A percentile compares a stretch with the other conserved stretches of the same genome.
These are phyloP conservation scores for Fraxinus angustifolia DNA, from an alignment of 305 asterid species.

Conservation along the genomic window DNA sequence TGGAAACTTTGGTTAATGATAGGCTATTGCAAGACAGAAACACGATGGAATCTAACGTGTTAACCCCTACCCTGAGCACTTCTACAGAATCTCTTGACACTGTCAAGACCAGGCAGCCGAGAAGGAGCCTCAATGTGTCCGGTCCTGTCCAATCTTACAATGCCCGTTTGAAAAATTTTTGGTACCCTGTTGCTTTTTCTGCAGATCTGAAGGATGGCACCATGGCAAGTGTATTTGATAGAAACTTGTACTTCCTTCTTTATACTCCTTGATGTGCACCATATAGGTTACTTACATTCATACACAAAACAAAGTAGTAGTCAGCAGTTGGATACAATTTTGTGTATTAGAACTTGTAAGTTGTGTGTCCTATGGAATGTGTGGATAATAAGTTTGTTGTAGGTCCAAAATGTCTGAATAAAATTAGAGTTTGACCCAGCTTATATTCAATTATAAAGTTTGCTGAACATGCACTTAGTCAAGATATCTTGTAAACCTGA, in stretches of 20 bases:
- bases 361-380: background rate
- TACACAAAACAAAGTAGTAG: background rate
- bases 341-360: background rate
- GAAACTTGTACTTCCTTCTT: background rate
- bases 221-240: constrained; percentile 51
- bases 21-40: constrained; percentile 41
- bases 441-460: background rate
- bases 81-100: constrained; percentile 21
- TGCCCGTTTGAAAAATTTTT: constrained; percentile 59
- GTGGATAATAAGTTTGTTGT: background rate
- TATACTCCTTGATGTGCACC: background rate
- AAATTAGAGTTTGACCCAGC: background rate
- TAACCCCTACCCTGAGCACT: constrained; percentile 27
- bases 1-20: constrained; percentile 52
- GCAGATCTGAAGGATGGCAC: constrained; percentile 69
- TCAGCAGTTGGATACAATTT: background rate
- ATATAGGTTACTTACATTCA: background rate
- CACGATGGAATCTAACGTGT: constrained; percentile 25
- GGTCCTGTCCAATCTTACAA: constrained; percentile 69
- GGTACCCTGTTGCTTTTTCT: constrained; percentile 89
- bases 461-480: background rate
- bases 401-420: background rate
- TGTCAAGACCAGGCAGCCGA: constrained; percentile 24
- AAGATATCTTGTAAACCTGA: background rate
- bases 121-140: constrained; percentile 40